These are phyloP conservation scores for Colletotrichum sp. DNA, from an alignment of 2,329 filamentous ascomycete species.

Conservation along the genomic window DNA sequence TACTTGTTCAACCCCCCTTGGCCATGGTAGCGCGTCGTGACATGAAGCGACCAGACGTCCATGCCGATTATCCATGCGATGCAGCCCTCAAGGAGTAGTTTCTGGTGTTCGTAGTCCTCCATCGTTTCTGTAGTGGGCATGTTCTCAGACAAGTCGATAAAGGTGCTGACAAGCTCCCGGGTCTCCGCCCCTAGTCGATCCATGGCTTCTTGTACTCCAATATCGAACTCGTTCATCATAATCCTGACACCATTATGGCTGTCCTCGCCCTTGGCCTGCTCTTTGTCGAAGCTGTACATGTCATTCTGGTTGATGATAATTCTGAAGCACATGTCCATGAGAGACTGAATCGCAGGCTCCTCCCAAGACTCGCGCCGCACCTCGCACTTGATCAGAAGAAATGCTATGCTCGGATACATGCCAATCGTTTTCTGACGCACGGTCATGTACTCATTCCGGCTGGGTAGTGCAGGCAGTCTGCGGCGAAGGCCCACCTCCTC, in stretches of 20 bases:
- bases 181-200: neutral
- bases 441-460: neutral
- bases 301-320: neutral
- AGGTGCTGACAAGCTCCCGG: neutral
- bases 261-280: neutral
- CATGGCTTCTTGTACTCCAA: neutral
- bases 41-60: neutral
- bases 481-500: neutral
- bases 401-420: neutral
- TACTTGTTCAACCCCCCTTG: neutral
- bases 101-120: neutral
- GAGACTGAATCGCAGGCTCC: neutral
- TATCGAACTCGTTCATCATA: neutral
- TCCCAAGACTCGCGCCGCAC: neutral
- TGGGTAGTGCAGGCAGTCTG: neutral
- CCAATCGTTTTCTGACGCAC: neutral
- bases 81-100: neutral
- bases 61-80: neutral
- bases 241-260: neutral
- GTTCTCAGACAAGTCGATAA: neutral
- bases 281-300: neutral
- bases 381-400: neutral
- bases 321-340: neutral
- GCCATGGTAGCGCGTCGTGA: neutral
- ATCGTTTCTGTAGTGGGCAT: neutral